Conservation (phyloP, 1,284 basidiomycete genomes). For the Phaffia rhodozyma region DNA sequence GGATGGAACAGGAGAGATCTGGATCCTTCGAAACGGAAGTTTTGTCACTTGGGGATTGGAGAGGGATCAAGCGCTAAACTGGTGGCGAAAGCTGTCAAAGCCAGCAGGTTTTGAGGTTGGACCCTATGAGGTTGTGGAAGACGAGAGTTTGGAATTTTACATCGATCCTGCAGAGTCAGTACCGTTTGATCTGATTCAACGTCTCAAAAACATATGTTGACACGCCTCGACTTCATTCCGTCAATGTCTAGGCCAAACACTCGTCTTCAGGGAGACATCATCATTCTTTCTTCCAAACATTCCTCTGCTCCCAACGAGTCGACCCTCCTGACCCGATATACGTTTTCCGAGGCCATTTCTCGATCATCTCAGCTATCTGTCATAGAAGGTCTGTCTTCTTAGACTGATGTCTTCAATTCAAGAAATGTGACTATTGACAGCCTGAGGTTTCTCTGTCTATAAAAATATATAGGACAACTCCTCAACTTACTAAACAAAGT, state of each 20-base stretch:
- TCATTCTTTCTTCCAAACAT: constrained; percentile 2
- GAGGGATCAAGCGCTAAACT: constrained; percentile 8
- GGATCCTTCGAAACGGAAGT: constrained; percentile 15
- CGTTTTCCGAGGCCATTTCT: constrained; percentile 76
- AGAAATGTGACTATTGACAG: not conserved
- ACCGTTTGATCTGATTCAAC: not conserved
- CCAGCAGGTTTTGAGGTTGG: constrained; percentile 6
- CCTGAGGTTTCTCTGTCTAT: not conserved
- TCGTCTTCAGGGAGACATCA: constrained; percentile 13
- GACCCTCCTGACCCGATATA: constrained; percentile 65
- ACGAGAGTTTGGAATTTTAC: constrained; percentile 18
- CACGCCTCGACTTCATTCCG: no score
- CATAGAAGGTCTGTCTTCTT: constrained; percentile 44
- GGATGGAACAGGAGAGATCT: not conserved
- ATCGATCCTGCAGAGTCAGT: constrained; percentile 35
- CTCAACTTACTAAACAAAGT: constrained; percentile 71
- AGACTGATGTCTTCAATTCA: not conserved
- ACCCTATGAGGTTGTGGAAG: constrained; percentile 8
- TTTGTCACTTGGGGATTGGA: constrained; percentile 18
- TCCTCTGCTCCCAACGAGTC: constrained; percentile 10
- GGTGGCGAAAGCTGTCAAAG: constrained; percentile 7
- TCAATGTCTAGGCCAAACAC: not conserved
- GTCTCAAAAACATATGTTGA: not conserved
- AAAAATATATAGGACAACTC: constrained; percentile 41
- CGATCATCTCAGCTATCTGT: constrained; percentile 72